Base-by-base conservation (phyloP, 768 basidiomycete species). In the Lentinula lateritia region DNA sequence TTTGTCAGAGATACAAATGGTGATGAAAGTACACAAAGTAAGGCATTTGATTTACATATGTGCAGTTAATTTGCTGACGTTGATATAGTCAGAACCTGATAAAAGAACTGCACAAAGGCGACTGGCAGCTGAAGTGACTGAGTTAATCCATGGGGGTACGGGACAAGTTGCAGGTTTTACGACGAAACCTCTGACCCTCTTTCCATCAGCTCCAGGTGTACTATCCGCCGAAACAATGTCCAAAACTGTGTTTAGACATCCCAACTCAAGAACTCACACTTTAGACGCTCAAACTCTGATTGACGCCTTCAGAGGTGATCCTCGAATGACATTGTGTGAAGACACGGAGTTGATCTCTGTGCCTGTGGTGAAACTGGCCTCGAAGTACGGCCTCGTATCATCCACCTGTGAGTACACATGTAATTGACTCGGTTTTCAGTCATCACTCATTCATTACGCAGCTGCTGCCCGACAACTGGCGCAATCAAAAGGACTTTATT, bases 381-480 rank as follows among this genome's bases (percentile, higher is more conserved):
- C 83, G 3, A 77, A 73, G 48, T 76, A 86, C 65, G 80, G 83
- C 2, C 77, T 93, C 4, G 76, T 80, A 3, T 67, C 82, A 16
- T 93, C 92, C 0, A 83, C 82, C 60, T 82, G 91, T 92, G 66
- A 70, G 85, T 75, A 16, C 38, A 13, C 23, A 52, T 50, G 18
- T 43, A 9, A 58, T 58, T 41, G 6, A 28, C 34, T 34, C 32
- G 52, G 16, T 35, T 32, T 16, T 41, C 36, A 5, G 28, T 28
- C 28, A 34, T 41, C 5, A 58, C 60, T 68, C 38, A 70, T 39
- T 38, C 46, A 45, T 64, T n/a, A 48, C 39, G 32, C 64, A 92
- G 92, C 84, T 61, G 87, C 85, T 50, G 88, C 90, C 0, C 79
- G 80, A 43, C 78, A 81, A 38, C 78, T 93, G 16, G 78, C 90